Percentiles rank a stretch among this genome's conserved stretches.
phyloP scores from a whole-genome alignment of 1,139 yeast species.

The Geotrichum aggregatum region DNA sequence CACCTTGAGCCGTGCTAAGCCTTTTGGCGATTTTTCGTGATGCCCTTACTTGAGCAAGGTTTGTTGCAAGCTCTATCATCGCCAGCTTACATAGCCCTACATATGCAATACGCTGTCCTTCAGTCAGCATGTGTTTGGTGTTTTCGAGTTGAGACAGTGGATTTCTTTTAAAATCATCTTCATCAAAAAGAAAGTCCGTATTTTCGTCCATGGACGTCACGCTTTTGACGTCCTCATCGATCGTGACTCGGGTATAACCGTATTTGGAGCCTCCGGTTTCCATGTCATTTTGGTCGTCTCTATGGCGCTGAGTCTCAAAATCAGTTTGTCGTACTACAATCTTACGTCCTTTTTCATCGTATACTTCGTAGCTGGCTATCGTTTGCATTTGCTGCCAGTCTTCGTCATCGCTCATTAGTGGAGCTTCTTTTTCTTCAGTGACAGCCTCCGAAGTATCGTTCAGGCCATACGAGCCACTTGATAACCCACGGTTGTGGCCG shows the following conservation, averaged over 20 bases:
- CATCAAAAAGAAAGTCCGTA: slow-evolving; percentile 75
- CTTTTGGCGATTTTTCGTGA: slow-evolving; percentile 48
- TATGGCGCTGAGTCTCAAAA: slow-evolving; percentile 23
- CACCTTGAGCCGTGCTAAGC: slow-evolving; percentile 67
- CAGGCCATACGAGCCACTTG: slow-evolving; percentile 6
- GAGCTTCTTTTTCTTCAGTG: background rate
- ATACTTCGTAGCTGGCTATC: slow-evolving; percentile 54
- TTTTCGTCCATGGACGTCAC: slow-evolving; percentile 63
- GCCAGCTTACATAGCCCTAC: slow-evolving; percentile 78
- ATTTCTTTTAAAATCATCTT: slow-evolving; percentile 45
- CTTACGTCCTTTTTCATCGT: slow-evolving; percentile 54
- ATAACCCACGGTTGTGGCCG: background rate
- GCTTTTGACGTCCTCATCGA: slow-evolving; percentile 81
- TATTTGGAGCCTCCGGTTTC: slow-evolving; percentile 30
- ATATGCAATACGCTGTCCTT: slow-evolving; percentile 85
- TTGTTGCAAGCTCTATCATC: slow-evolving; percentile 76
- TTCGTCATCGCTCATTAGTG: slow-evolving; percentile 27
- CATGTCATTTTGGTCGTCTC: slow-evolving; percentile 31
- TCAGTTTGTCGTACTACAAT: slow-evolving; percentile 36
- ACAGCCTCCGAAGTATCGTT: background rate
- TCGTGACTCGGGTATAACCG: slow-evolving; percentile 88
- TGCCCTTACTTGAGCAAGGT: slow-evolving; percentile 57
- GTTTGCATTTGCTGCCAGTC: slow-evolving; percentile 61
- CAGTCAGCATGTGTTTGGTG: slow-evolving; percentile 77
- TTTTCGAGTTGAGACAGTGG: slow-evolving; percentile 66